These are phyloP conservation scores for Penicillium malachiteum DNA, from an alignment of 495 filamentous ascomycete genomes.

Conservation along the genomic window DNA sequence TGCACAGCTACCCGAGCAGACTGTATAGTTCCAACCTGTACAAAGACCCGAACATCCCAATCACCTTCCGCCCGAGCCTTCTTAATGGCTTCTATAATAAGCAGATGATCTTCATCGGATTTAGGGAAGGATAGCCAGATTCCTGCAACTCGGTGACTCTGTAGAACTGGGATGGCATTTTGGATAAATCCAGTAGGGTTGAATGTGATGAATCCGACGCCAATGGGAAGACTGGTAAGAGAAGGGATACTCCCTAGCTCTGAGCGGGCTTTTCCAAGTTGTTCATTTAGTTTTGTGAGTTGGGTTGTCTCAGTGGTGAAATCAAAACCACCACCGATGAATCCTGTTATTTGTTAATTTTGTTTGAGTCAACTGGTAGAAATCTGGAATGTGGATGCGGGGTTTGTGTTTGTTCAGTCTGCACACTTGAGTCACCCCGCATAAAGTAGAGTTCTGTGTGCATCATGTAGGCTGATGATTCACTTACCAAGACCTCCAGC, in stretches of 20 bases:
- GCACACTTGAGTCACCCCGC: not conserved
- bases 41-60: constrained; percentile 61
- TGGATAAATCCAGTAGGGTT: constrained; percentile 21
- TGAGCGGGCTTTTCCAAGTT: constrained; percentile 63
- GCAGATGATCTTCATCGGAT: constrained; percentile 37
- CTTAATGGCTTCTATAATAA: constrained; percentile 36
- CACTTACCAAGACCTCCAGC: constrained; percentile 66
- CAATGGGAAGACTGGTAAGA: constrained; percentile 55
- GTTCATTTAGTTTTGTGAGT: constrained; percentile 66
- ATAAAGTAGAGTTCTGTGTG: too few relatives aligned
- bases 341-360: constrained; percentile 10
- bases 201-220: constrained; percentile 59
- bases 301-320: constrained; percentile 65
- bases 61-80: constrained; percentile 34
- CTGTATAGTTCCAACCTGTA: constrained; percentile 68
- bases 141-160: constrained; percentile 52
- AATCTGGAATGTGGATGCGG: too few relatives aligned
- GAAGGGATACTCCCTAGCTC: constrained; percentile 55
- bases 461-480: not conserved
- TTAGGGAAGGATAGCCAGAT: constrained; percentile 67
- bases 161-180: constrained; percentile 43
- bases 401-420: too few relatives aligned
- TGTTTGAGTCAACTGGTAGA: too few relatives aligned
- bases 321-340: constrained; percentile 69
- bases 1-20: constrained; percentile 67